Evolutionary conservation across 768 basidiomycete species (phyloP).

Genomic region (Pisolithus tinctorius): DNA sequence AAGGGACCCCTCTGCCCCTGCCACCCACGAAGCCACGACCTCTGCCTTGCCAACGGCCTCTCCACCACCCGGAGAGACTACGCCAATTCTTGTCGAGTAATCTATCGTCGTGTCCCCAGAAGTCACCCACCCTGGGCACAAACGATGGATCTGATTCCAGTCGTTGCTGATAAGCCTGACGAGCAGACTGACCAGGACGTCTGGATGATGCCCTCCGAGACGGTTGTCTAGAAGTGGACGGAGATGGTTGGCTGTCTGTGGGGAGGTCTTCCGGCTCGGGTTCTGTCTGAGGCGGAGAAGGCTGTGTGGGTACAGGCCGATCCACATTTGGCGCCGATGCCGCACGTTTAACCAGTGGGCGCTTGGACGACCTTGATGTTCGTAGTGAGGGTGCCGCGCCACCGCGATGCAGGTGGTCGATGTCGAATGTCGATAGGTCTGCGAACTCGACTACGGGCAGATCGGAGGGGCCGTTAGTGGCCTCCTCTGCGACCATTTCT

Average conservation of each 20-base stretch:
- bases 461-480: conserved; percentile 51
- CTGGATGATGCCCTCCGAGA: conserved; percentile 18
- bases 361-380: conserved; percentile 34
- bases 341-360: conserved; percentile 28
- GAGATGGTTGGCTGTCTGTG: conserved; percentile 26
- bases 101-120: conserved; percentile 94
- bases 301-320: conserved; percentile 10
- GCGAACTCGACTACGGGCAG: conserved; percentile 80
- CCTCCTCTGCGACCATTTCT: conserved; percentile 78
- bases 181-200: conserved; percentile 55
- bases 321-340: conserved; percentile 28
- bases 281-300: conserved; percentile 9
- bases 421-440: conserved; percentile 37
- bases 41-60: conserved; percentile 68
- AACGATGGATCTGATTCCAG: conserved; percentile 82
- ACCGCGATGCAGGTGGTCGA: conserved; percentile 12
- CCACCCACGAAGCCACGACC: conserved; percentile 55
- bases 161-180: conserved; percentile 81
- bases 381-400: conserved; percentile 37
- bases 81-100: conserved; percentile 76
- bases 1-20: conserved; percentile 49
- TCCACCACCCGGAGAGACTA: conserved; percentile 84
- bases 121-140: conserved; percentile 85
- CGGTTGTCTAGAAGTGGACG: conserved; percentile 34
- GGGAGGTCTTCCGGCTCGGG: conserved; percentile 11